These are phyloP conservation scores for Trypanosoma mega DNA, from an alignment of 208 protist species.

Conservation along the genomic window DNA sequence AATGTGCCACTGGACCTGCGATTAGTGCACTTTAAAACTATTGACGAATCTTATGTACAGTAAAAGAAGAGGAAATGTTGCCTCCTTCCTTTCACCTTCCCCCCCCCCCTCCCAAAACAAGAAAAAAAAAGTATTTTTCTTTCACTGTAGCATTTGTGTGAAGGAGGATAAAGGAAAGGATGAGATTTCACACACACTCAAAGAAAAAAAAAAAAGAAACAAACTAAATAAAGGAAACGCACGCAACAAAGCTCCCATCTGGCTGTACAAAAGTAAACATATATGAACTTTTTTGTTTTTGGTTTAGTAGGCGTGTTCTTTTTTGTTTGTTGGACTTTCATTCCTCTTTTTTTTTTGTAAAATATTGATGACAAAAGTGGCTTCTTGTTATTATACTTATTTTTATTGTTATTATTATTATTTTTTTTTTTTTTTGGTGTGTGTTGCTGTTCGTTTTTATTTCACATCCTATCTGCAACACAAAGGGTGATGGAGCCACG, in stretches of 20 bases:
- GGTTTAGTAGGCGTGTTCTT: too few species aligned
- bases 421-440: slow-evolving; percentile 12
- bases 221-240: too few species aligned
- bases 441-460: neutral
- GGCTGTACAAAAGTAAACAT: neutral
- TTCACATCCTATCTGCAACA: neutral
- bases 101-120: too few species aligned
- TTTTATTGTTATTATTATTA: slow-evolving; percentile 18
- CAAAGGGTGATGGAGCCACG: slow-evolving; percentile 66
- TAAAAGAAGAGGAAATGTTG: too few species aligned
- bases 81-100: too few species aligned
- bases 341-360: slow-evolving; percentile 11
- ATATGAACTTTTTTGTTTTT: slow-evolving; percentile 7
- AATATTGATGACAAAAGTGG: neutral
- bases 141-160: too few species aligned
- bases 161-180: too few species aligned
- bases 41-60: slow-evolving; percentile 26
- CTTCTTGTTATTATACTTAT: slow-evolving; percentile 8
- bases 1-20: slow-evolving; percentile 41
- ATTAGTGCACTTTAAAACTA: slow-evolving; percentile 35
- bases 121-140: too few species aligned
- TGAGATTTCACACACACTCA: too few species aligned
- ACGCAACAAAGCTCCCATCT: too few species aligned
- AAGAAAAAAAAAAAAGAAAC: too few species aligned
- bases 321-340: neutral